phyloP scores from a whole-genome alignment of 2,329 filamentous ascomycete species.

The Pseudogymnoascus sp. region DNA sequence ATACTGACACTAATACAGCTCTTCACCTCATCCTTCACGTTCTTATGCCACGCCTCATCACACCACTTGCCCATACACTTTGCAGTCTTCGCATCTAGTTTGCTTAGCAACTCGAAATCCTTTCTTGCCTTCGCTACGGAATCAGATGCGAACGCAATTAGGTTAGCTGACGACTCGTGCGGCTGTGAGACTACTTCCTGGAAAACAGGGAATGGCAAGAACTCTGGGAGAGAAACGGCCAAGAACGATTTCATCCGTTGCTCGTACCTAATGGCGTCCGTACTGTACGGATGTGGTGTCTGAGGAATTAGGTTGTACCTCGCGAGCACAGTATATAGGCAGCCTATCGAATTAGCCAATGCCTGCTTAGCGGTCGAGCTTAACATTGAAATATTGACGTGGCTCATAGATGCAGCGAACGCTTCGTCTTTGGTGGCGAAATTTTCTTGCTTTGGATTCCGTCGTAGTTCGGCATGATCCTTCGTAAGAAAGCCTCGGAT shows the following conservation, averaged over 20 bases:
- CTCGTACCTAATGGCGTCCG: slow-evolving; percentile 51
- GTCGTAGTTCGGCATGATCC: slow-evolving; percentile 16
- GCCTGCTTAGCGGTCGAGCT: slow-evolving; percentile 54
- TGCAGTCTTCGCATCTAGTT: slow-evolving; percentile 41
- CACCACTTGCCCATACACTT: slow-evolving; percentile 42
- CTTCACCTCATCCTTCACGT: slow-evolving; percentile 52
- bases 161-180: slow-evolving; percentile 28
- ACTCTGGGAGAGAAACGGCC: slow-evolving; percentile 47
- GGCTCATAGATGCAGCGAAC: slow-evolving; percentile 42
- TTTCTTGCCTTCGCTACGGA: slow-evolving; percentile 35
- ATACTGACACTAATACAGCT: slow-evolving; percentile 64
- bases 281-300: slow-evolving; percentile 43
- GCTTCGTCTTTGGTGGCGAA: slow-evolving; percentile 32
- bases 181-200: slow-evolving; percentile 35
- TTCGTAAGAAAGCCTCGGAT: slow-evolving; percentile 56
- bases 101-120: slow-evolving; percentile 48
- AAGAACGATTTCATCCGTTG: slow-evolving; percentile 64
- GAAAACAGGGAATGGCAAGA: slow-evolving; percentile 47
- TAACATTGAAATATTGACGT: slow-evolving; percentile 51
- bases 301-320: slow-evolving; percentile 32
- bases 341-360: slow-evolving; percentile 40
- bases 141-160: slow-evolving; percentile 30
- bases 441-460: slow-evolving; percentile 13
- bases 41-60: slow-evolving; percentile 52
- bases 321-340: slow-evolving; percentile 46